Percentiles rank a stretch among this genome's conserved stretches.
Conservation (phyloP, 371 early-diverging fungal genomes). For the Parasitella parasitica region DNA sequence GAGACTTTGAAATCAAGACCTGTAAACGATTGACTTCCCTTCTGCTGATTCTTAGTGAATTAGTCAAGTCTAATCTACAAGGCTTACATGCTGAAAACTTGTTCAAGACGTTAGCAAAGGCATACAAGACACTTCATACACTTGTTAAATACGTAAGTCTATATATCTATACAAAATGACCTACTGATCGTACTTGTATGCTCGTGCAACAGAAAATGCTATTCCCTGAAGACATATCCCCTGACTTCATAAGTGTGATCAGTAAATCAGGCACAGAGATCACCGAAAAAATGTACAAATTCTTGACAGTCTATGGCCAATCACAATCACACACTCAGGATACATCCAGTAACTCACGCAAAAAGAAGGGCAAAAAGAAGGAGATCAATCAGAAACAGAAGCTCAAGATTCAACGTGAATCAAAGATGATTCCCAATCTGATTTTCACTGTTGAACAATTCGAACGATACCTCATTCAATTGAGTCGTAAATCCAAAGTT, state of each 20-base stretch:
- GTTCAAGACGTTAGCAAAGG: constrained; percentile 40
- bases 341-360: neutral
- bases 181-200: neutral
- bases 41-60: constrained; percentile 27
- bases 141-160: constrained; percentile 50
- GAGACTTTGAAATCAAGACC: constrained; percentile 30
- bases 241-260: constrained; percentile 37
- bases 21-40: constrained; percentile 28
- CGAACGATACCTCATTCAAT: constrained; percentile 64
- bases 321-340: neutral
- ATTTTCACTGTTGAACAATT: constrained; percentile 71
- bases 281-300: constrained; percentile 51
- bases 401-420: constrained; percentile 61
- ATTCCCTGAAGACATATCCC: constrained; percentile 24
- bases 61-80: constrained; percentile 32
- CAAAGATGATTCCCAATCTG: constrained; percentile 62
- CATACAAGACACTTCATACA: constrained; percentile 40
- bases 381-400: constrained; percentile 26
- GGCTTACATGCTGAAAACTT: constrained; percentile 40
- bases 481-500: constrained; percentile 64
- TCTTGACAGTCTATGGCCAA: constrained; percentile 44
- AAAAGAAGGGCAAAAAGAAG: constrained; percentile 28
- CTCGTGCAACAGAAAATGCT: constrained; percentile 43
- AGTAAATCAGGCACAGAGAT: constrained; percentile 30
- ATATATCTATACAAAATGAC: neutral